Conservation (phyloP, 805 yeast species). For the Wickerhamiella spandovensis region DNA sequence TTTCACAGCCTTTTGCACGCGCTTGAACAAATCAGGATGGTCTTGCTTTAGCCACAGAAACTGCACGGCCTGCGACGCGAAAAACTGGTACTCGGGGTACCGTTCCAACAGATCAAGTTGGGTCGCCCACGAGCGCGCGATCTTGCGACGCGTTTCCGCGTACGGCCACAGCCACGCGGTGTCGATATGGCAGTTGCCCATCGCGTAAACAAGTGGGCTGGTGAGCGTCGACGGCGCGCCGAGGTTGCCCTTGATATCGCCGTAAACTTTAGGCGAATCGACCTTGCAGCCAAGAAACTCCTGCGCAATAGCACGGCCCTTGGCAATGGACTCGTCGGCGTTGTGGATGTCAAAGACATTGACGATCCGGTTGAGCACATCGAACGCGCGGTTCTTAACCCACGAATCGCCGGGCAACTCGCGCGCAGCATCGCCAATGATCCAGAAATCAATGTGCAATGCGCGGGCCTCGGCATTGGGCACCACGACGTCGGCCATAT, state of each 20-base stretch:
- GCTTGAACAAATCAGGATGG: constrained; percentile 65
- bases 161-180: constrained; percentile 99
- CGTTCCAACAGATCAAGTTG: constrained; percentile 72
- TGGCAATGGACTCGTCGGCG: constrained; percentile 34
- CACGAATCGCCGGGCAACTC: constrained; percentile 63
- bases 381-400: constrained; percentile 75
- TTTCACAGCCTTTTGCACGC: constrained; percentile 46
- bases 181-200: constrained; percentile 94
- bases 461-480: constrained; percentile 75
- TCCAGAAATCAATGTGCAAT: constrained; percentile 70
- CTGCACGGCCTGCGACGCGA: constrained; percentile 93
- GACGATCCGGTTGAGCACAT: constrained; percentile 70
- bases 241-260: constrained; percentile 20
- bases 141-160: constrained; percentile 86
- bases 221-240: constrained; percentile 11
- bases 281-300: constrained; percentile 50
- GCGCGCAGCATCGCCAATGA: constrained; percentile 81
- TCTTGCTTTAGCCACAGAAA: constrained; percentile 81
- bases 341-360: constrained; percentile 66
- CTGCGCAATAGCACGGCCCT: constrained; percentile 55
- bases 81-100: constrained; percentile 89
- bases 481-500: constrained; percentile 61
- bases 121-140: constrained; percentile 91
- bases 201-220: constrained; percentile 45
- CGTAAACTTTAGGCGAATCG: constrained; percentile 50